A percentile compares a stretch with the other conserved stretches of the same genome.
phyloP scores from a whole-genome alignment of 2,329 filamentous ascomycete species.

The Uncinocarpus reesii region DNA sequence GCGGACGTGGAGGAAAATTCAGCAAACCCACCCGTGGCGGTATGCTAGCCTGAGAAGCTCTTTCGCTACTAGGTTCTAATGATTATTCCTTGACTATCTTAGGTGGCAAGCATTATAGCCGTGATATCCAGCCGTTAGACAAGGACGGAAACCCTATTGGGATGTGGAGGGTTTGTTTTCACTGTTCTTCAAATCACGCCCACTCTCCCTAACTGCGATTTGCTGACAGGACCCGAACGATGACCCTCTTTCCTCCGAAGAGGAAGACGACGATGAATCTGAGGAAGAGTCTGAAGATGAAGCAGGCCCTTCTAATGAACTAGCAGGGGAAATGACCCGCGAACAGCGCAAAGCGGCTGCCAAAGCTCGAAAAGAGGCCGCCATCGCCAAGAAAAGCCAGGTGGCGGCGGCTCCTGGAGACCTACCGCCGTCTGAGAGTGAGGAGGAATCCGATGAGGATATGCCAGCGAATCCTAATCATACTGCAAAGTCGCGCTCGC shows the following conservation, averaged over 20 bases:
- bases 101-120: slow-evolving; percentile 95
- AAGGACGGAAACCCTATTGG: slow-evolving; percentile 77
- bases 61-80: too few species aligned
- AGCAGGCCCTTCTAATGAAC: slow-evolving; percentile 38
- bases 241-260: slow-evolving; percentile 39
- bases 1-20: slow-evolving; percentile 86
- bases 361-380: slow-evolving; percentile 84
- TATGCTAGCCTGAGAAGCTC: slow-evolving; percentile 34
- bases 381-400: slow-evolving; percentile 64
- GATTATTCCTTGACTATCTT: slow-evolving; percentile 12
- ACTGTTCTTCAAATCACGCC: neutral
- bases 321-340: slow-evolving; percentile 54
- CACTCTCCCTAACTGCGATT: neutral
- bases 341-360: slow-evolving; percentile 80
- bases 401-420: slow-evolving; percentile 72
- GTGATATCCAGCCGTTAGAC: slow-evolving; percentile 78
- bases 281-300: slow-evolving; percentile 39
- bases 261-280: slow-evolving; percentile 44
- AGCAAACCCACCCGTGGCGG: slow-evolving; percentile 88
- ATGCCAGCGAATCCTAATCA: slow-evolving; percentile 84
- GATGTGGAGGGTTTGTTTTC: slow-evolving; percentile 62
- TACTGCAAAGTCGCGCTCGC: slow-evolving; percentile 54
- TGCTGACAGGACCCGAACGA: slow-evolving; percentile 28
- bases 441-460: slow-evolving; percentile 35
- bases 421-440: slow-evolving; percentile 62